A percentile compares a stretch with the other conserved stretches of the same genome.
Evolutionary conservation across 768 basidiomycete species (phyloP).

Genomic region (Boletus reticulatus): DNA sequence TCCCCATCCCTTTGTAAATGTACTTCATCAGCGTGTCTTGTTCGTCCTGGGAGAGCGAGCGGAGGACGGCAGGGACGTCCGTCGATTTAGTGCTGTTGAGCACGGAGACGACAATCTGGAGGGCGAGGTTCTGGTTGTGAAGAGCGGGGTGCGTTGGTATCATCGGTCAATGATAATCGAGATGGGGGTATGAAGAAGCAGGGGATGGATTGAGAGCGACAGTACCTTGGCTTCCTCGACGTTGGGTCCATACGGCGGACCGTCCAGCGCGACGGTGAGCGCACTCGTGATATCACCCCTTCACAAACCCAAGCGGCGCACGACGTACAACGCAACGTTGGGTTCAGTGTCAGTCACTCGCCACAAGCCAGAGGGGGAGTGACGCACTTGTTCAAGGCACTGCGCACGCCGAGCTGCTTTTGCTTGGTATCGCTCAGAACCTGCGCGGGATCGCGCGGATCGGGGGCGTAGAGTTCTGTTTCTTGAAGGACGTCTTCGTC

Average conservation of each 20-base stretch:
- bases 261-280: conserved; percentile 65
- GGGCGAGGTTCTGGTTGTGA: conserved; percentile 60
- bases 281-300: conserved; percentile 81
- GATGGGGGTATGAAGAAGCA: not conserved
- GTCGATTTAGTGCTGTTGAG: conserved; percentile 92
- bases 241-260: conserved; percentile 84
- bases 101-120: conserved; percentile 80
- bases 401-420: conserved; percentile 69
- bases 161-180: not conserved
- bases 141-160: too few species aligned
- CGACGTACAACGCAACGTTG: too few species aligned
- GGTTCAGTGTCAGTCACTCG: not conserved
- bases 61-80: conserved; percentile 78
- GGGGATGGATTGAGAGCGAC: conserved; percentile 7
- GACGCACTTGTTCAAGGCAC: conserved; percentile 69
- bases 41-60: conserved; percentile 63
- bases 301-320: not conserved
- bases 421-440: conserved; percentile 76
- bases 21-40: conserved; percentile 98
- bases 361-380: too few species aligned
- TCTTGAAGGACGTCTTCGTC: conserved; percentile 90
- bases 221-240: conserved; percentile 88
- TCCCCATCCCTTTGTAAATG: conserved; percentile 93
- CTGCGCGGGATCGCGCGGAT: conserved; percentile 74
- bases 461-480: conserved; percentile 82